Evolutionary conservation across 495 filamentous ascomycete genomes (phyloP), one percentile per base, ranked within the genome.

Genomic region (Podospora bellae-mahoneyi): DNA sequence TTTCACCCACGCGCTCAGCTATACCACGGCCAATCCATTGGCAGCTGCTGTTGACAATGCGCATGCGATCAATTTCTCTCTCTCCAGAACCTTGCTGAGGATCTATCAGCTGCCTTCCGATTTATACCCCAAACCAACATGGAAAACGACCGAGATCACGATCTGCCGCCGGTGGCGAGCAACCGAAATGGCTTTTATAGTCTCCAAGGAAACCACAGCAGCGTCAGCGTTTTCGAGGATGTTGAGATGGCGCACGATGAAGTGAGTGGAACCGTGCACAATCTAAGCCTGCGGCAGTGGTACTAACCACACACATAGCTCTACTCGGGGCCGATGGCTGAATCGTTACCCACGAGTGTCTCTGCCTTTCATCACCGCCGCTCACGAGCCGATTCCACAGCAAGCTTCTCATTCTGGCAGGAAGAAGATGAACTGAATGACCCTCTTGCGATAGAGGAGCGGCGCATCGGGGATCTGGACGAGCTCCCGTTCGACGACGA

Each of bases 211-310:
- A 90, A 92, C 76, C 83, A 89, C 75, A 97, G 93, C 85, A 91
- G 84, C 77, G 82, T 89, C 55, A 96, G 92, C 78, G 88, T 97
- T 71, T 87, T 96, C 54, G 92, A 91, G 44, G 94, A 97, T 76
- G 94, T 99, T n/a, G 95, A 97, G 76, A 99, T 99, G 95, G 96
- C 95, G 28, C 92, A 94, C 59, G 91, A 97, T 76, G 94, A 97
- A 85, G 92, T 94, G 71, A 61, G 83, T 68, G 34, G 28, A 10
- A 4, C 20, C 59, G 18, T 20, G 7, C 27, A 10, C 6, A 53
- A 28, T 28, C 28, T 30, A 65, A 18, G 64, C 64, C 65, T 75
- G 9, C 0, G 39, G 39, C 39, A 48, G 39, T 39, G 1, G 9
- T 48, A 48, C 72, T 76, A 67, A 77, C 64, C 4, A n/a, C n/a